Evolutionary conservation across 1,284 basidiomycete genomes (phyloP).

Genomic region (Sphagnurus paluster): DNA sequence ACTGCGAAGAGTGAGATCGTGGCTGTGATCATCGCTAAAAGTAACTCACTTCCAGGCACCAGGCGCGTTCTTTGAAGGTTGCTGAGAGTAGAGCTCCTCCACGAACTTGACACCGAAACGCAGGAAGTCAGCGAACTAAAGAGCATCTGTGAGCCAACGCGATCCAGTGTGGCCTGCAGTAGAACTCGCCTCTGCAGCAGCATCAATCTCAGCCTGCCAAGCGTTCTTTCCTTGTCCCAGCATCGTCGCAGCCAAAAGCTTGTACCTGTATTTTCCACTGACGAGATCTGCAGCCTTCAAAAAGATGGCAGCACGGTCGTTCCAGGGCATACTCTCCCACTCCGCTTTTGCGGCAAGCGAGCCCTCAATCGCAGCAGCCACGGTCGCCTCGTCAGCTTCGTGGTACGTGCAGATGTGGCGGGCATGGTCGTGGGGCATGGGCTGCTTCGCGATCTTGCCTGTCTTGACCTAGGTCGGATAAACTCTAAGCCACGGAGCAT

Average conservation of each 20-base stretch:
- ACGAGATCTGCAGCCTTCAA: slow-evolving; percentile 95
- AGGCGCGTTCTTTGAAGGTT: slow-evolving; percentile 84
- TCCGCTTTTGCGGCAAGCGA: slow-evolving; percentile 83
- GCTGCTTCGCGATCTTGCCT: slow-evolving; percentile 78
- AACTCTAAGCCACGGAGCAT: slow-evolving; percentile 1
- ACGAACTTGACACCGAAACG: slow-evolving; percentile 97
- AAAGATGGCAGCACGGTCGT: slow-evolving; percentile 96
- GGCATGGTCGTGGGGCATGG: slow-evolving; percentile 83
- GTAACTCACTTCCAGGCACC: slow-evolving; percentile 91
- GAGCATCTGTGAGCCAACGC: slow-evolving; percentile 3
- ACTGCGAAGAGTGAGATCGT: slow-evolving; percentile 41
- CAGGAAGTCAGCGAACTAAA: slow-evolving; percentile 89
- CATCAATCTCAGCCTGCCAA: slow-evolving; percentile 99
- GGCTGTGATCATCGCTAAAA: neutral
- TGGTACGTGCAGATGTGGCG: slow-evolving; percentile 86
- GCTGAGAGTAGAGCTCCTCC: slow-evolving; percentile 90
- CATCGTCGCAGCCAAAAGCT: slow-evolving; percentile 96
- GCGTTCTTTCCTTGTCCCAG: slow-evolving; percentile 98
- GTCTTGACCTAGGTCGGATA: slow-evolving; percentile 69
- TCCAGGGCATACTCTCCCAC: slow-evolving; percentile 97
- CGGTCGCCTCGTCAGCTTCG: slow-evolving; percentile 79
- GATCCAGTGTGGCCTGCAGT: neutral
- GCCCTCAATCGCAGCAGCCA: slow-evolving; percentile 83
- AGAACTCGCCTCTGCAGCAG: slow-evolving; percentile 85
- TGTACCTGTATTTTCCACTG: slow-evolving; percentile 92